Conservation (phyloP, 2,329 filamentous ascomycete genomes). For the Blastomyces parvus region DNA sequence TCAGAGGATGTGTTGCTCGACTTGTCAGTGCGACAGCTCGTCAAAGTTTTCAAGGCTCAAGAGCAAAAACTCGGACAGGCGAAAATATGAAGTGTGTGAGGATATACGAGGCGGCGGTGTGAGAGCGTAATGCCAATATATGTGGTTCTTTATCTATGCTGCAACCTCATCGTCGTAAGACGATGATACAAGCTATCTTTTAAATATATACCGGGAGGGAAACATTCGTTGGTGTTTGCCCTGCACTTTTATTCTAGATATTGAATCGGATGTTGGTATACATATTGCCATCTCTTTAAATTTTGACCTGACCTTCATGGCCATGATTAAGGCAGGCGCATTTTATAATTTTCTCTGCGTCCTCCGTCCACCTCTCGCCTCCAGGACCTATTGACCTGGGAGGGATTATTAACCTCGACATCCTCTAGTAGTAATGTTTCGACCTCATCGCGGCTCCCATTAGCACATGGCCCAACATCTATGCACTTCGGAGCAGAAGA, state of each 20-base stretch:
- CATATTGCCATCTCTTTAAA: background rate
- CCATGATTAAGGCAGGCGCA: background rate
- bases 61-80: constrained; percentile 24
- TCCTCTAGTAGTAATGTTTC: background rate
- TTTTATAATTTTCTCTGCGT: constrained; percentile 11
- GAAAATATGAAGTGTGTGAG: constrained; percentile 14
- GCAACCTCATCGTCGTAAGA: background rate
- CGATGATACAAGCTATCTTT: background rate
- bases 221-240: background rate
- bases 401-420: background rate
- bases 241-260: background rate
- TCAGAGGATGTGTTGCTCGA: constrained; percentile 66
- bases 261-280: background rate
- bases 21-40: constrained; percentile 57
- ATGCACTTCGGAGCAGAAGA: background rate
- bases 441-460: no score
- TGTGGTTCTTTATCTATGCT: no score
- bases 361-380: constrained; percentile 13
- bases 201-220: background rate
- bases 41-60: constrained; percentile 51
- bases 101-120: no score
- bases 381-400: background rate
- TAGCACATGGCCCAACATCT: no score
- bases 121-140: background rate
- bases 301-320: background rate